Evolutionary conservation across 768 basidiomycete species (phyloP).

Genomic region (Phlebiopsis flavidoalba): DNA sequence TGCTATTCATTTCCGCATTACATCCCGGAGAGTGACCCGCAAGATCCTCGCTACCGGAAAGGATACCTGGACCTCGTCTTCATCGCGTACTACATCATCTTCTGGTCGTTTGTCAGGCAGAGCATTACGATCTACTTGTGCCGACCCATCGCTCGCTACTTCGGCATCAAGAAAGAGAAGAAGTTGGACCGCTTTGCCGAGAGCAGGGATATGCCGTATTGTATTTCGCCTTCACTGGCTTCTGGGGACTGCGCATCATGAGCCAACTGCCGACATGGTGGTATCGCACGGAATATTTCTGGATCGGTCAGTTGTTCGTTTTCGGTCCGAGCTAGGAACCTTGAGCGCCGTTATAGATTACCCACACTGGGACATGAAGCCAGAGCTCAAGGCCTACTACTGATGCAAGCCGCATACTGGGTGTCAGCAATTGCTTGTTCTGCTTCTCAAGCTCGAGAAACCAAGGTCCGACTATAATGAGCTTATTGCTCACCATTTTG

Average conservation of each 20-base stretch:
- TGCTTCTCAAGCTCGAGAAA: slow-evolving; percentile 84
- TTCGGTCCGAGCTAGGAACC: neutral
- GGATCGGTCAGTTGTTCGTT: slow-evolving; percentile 50
- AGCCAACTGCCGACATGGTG: slow-evolving; percentile 75
- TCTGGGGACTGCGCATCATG: slow-evolving; percentile 87
- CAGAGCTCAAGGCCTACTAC: slow-evolving; percentile 86
- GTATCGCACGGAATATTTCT: slow-evolving; percentile 80
- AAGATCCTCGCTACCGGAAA: slow-evolving; percentile 66
- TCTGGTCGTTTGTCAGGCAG: slow-evolving; percentile 89
- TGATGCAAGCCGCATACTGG: slow-evolving; percentile 94
- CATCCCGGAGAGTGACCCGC: slow-evolving; percentile 44
- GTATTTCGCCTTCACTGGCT: slow-evolving; percentile 70
- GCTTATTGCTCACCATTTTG: slow-evolving; percentile 84
- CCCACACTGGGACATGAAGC: slow-evolving; percentile 85
- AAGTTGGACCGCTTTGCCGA: slow-evolving; percentile 83
- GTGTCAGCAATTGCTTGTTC: slow-evolving; percentile 83
- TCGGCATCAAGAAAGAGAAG: slow-evolving; percentile 58
- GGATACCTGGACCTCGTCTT: slow-evolving; percentile 74
- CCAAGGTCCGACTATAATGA: slow-evolving; percentile 89
- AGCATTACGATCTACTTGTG: slow-evolving; percentile 58
- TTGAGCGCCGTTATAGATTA: slow-evolving; percentile 47
- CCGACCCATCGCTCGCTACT: slow-evolving; percentile 59
- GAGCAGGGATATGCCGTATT: slow-evolving; percentile 87
- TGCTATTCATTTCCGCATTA: slow-evolving; percentile 71
- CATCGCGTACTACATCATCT: slow-evolving; percentile 75